Base-by-base conservation (phyloP, 2,329 filamentous ascomycete species). In the Plectosphaerella plurivora region DNA sequence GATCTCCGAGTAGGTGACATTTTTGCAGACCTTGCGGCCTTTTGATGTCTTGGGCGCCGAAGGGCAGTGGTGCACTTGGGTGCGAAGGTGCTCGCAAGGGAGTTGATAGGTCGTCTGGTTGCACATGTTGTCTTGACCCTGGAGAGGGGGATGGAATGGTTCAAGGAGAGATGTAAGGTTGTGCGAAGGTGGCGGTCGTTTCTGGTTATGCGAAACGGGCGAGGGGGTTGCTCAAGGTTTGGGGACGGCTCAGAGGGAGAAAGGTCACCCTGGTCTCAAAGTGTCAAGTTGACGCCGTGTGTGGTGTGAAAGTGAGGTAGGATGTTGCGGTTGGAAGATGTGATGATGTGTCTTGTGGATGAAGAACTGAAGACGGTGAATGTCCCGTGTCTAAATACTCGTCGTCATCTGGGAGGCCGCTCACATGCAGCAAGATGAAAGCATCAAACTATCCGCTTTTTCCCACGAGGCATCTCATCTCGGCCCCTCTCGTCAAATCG, bases 41-140 rank as follows among this genome's bases (percentile, higher is more conserved):
- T 57, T 57, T 5, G 59, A 53, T 4, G 57, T 53, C 15, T 58
- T 59, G 28, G 68, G 62, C 7, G 72, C 73, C n/a, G 72, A 67
- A 14, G 69, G 56, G 57, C 77, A 81, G 67, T 74, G 76, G 52
- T 68, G 65, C 36, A 68, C 71, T 52, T 71, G 65, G 15, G 70
- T 74, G 54, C 69, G 68, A 58, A 78, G 68, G 61, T 81, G 77
- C 63, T 78, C 75, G 62, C 78, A 81, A 45, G 72, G 70, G 50
- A 80, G 68, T 35, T 72, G 76, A 61, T 79, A 79, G 46, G 69
- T 73, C 50, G 73, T 70, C 55, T 76, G 73, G 58, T 74, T 75
- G 59, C 76, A 80, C 77, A 79, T 79, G 51, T 36, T 61, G 53
- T 44, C 41, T 44, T 12, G 11, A 18, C 41, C 28, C 28, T 4